A percentile compares a stretch with the other conserved stretches of the same genome.
phyloP scores from a whole-genome alignment of 495 filamentous ascomycete genomes.

The Rostrohypoxylon terebratum region DNA sequence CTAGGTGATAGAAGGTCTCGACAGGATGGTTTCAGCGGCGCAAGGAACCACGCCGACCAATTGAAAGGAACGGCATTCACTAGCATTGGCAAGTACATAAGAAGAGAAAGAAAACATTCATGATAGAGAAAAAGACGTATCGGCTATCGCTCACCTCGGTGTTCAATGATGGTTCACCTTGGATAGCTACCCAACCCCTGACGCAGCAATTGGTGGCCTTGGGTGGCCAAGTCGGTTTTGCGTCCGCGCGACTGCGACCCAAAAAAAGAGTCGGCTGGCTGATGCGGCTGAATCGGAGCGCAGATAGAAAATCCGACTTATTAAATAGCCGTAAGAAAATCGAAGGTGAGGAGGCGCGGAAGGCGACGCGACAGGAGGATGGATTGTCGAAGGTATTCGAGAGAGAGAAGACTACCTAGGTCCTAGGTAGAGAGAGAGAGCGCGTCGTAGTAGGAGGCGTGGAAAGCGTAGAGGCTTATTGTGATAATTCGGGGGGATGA shows the following conservation, averaged over 20 bases:
- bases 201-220: constrained; percentile 44
- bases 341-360: background rate
- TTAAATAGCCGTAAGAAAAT: constrained; percentile 9
- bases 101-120: constrained; percentile 1
- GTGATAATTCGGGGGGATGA: constrained; percentile 42
- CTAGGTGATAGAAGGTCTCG: background rate
- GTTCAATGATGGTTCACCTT: constrained; percentile 30
- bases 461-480: constrained; percentile 30
- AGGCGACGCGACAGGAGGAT: constrained; percentile 24
- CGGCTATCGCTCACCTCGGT: constrained; percentile 37
- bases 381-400: background rate
- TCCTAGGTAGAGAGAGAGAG: constrained; percentile 22
- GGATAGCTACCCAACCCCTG: constrained; percentile 45
- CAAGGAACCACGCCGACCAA: constrained; percentile 20
- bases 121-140: background rate
- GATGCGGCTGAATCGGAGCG: constrained; percentile 36
- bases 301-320: constrained; percentile 9
- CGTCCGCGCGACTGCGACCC: constrained; percentile 36
- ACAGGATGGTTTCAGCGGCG: constrained; percentile 12
- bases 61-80: constrained; percentile 14
- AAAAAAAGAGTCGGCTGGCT: constrained; percentile 17
- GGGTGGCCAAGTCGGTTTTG: constrained; percentile 34
- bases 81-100: background rate
- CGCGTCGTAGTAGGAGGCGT: constrained; percentile 31
- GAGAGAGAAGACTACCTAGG: constrained; percentile 7